Percentiles rank a stretch among this genome's conserved stretches.
Evolutionary conservation across 257 asterid genomes (phyloP).

Genomic region (Nicotiana tomentosiformis): DNA sequence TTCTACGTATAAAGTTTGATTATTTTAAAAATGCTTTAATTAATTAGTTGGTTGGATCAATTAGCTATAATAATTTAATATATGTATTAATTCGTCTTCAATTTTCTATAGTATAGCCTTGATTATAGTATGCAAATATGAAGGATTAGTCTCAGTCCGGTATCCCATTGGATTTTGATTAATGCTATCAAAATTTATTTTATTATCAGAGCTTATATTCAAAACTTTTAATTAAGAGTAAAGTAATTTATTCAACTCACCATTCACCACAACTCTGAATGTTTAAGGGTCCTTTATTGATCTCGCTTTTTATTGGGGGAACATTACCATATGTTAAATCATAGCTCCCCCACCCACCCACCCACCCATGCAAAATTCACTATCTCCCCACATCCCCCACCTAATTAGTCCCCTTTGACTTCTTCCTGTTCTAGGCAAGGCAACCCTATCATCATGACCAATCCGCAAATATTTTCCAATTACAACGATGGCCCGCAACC

Average conservation of each 20-base stretch:
- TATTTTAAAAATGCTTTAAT: not conserved
- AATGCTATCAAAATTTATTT: too few species aligned
- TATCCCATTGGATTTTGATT: too few species aligned
- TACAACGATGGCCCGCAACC: slow-evolving; percentile 11
- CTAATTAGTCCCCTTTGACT: slow-evolving; percentile 22
- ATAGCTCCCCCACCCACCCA: not conserved
- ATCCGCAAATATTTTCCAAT: not conserved
- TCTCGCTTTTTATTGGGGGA: slow-evolving; percentile 32
- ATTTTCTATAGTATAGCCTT: not conserved
- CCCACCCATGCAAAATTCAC: slow-evolving; percentile 25
- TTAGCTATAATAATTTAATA: not conserved
- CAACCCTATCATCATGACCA: slow-evolving; percentile 35
- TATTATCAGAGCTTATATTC: too few species aligned
- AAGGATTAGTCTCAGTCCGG: not conserved
- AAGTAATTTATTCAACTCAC: too few species aligned
- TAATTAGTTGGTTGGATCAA: too few species aligned
- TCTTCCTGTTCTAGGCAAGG: slow-evolving; percentile 9
- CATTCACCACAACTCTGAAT: too few species aligned
- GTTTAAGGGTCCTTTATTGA: not conserved
- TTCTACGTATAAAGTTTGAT: not conserved
- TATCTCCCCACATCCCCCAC: not conserved
- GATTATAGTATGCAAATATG: not conserved
- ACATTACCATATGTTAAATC: slow-evolving; percentile 27
- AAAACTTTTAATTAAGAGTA: too few species aligned
- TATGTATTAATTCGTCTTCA: not conserved